Evolutionary conservation across 768 basidiomycete species (phyloP), one percentile per base, ranked within the genome.

Genomic region (Amanita brunnescens): DNA sequence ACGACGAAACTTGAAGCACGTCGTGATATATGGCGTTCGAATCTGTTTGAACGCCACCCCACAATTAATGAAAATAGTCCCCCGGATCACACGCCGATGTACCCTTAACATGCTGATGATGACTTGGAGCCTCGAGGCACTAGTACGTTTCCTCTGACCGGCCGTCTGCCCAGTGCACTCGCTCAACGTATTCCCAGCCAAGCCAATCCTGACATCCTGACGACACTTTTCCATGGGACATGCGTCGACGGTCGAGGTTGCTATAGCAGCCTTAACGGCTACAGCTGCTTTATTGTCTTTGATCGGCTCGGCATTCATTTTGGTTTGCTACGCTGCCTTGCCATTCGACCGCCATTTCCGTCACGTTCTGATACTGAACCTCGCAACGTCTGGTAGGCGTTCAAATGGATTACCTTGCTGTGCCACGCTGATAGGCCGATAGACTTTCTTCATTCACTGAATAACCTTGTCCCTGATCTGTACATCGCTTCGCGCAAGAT

Each of bases 271-370:
- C 12, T 14, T 47, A 3, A 47, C 47, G 13, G 33, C 33, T 16
- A 21, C 2, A 6, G 33, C 47, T 21, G 23, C 51, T 35, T 21
- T 53, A 3, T 26, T 45, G 34, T 55, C 54, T 20, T n/a, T 47
- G 10, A 37, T 49, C 16, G 54, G 54, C 18, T 39, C 54, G 9
- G 45, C 44, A 10, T 53, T 55, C 18, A 52, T 55, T 13, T 43
- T 55, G 16, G 14, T 53, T 2, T 55, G 54, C 23, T 55, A 55
- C 35, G 21, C 52, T 9, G 29, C 53, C 30, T 26, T 55, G 30
- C 54, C 54, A 9, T 6, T 55, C 5, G 47, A 51, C 5, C 38
- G 18, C 5, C 54, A 55, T 26, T 55, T 55, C 30, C 54, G 54
- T 2, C 54, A 55, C 26, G 51, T 53, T 2, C 35, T 53, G 12